Conservation (phyloP, 169 alveolate species). For the Eimeria falciformis region DNA sequence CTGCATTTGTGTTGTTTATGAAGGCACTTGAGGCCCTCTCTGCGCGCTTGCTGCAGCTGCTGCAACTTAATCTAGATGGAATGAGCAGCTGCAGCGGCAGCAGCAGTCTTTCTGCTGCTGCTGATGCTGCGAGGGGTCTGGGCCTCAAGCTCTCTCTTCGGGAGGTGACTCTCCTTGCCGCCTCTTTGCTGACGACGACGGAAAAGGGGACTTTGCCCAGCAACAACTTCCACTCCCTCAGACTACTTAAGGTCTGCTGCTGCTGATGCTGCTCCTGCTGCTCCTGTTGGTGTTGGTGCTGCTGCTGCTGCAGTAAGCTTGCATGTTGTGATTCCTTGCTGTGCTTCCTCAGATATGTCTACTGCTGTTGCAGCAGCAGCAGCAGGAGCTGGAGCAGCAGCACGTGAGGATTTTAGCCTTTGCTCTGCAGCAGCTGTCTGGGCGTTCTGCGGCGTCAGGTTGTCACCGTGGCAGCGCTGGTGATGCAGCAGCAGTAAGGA, state of each 20-base stretch:
- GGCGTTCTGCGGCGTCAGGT: not conserved
- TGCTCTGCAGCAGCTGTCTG: slow-evolving; percentile 18
- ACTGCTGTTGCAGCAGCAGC: slow-evolving; percentile 31
- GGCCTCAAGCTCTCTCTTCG: slow-evolving; percentile 2
- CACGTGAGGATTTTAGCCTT: slow-evolving; percentile 25
- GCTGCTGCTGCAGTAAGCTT: not conserved
- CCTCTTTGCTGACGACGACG: slow-evolving; percentile 6
- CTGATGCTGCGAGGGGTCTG: slow-evolving; percentile 22
- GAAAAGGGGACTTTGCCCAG: not conserved
- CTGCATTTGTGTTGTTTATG: not conserved
- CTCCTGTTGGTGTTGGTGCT: not conserved
- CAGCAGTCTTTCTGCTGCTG: not conserved
- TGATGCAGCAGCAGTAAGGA: slow-evolving; percentile 2
- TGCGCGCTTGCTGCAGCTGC: slow-evolving; percentile 38
- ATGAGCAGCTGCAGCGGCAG: not conserved
- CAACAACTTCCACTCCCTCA: not conserved
- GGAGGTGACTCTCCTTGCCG: slow-evolving; percentile 9
- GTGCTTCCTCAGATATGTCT: slow-evolving; percentile 4
- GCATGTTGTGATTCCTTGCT: not conserved
- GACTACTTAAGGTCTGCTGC: slow-evolving; percentile 24
- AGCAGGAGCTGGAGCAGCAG: slow-evolving; percentile 12
- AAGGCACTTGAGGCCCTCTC: slow-evolving; percentile 19
- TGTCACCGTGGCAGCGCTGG: not conserved
- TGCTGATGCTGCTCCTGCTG: slow-evolving; percentile 16
- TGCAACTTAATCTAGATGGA: too few relatives aligned